Conservation (phyloP, 495 filamentous ascomycete species). For the Aspergillus nanangensis region DNA sequence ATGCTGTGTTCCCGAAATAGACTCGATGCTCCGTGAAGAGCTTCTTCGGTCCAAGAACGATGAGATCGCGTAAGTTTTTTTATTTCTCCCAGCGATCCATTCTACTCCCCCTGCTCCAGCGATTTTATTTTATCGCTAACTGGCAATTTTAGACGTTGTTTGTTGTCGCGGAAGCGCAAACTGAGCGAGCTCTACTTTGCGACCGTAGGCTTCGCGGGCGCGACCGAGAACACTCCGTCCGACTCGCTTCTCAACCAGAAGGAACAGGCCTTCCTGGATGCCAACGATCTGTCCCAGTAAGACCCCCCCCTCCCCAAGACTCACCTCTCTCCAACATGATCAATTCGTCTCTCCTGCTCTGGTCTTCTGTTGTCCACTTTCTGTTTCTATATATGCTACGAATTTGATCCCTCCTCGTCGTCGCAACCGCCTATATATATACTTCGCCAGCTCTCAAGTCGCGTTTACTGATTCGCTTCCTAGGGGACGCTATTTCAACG, state of each 20-base stretch:
- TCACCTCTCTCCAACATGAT: too few species aligned
- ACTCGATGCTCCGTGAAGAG: conserved; percentile 55
- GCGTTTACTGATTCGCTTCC: conserved; percentile 23
- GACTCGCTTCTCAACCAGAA: conserved; percentile 49
- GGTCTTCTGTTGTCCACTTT: conserved; percentile 11
- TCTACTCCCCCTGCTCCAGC: conserved; percentile 2
- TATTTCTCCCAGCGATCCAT: conserved; percentile 22
- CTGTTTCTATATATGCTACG: conserved; percentile 15
- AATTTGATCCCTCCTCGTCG: conserved; percentile 5
- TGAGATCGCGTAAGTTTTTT: conserved; percentile 57
- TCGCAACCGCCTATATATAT: conserved; percentile 11
- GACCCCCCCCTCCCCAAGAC: conserved; percentile 35
- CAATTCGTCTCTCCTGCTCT: conserved; percentile 28
- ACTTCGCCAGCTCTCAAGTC: conserved; percentile 12
- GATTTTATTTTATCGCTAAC: conserved; percentile 26
- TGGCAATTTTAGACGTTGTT: conserved; percentile 59
- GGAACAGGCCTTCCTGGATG: conserved; percentile 62
- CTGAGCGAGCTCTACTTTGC: conserved; percentile 71
- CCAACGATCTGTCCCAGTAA: conserved; percentile 74
- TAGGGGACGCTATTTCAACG: conserved; percentile 70
- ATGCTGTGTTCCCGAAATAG: conserved; percentile 53
- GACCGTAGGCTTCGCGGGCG: conserved; percentile 45
- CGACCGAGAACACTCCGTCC: conserved; percentile 47
- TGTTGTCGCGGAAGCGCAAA: conserved; percentile 76
- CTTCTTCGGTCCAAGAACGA: conserved; percentile 54